Evolutionary conservation across 306 rosid species (phyloP).

Genomic region (Quercus ilex): DNA sequence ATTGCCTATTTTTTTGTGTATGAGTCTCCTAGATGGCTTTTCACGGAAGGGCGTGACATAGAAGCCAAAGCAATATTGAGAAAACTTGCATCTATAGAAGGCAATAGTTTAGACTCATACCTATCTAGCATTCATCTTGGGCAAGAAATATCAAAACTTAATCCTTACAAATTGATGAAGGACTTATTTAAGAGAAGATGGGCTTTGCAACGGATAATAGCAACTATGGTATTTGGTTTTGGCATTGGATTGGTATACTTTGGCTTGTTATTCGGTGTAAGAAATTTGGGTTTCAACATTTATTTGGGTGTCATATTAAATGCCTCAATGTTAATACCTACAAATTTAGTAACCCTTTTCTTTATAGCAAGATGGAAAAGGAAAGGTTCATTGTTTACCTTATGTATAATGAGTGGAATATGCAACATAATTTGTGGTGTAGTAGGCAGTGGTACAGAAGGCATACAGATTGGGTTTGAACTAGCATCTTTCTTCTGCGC

Average conservation of each 20-base stretch:
- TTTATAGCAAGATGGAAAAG: constrained; percentile 7
- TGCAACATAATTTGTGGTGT: constrained; percentile 26
- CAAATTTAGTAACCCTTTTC: constrained; percentile 19
- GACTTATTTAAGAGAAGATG: constrained; percentile 2
- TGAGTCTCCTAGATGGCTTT: constrained; percentile 30
- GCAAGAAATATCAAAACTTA: too few species aligned
- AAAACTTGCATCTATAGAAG: neutral
- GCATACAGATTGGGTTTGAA: constrained; percentile 15
- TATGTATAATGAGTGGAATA: constrained; percentile 14
- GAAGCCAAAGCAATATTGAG: neutral
- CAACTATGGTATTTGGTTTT: constrained; percentile 15
- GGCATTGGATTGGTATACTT: constrained; percentile 42
- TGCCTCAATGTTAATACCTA: constrained; percentile 36
- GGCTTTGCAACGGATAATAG: constrained; percentile 19
- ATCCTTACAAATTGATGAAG: too few species aligned
- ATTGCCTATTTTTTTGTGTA: constrained; percentile 5
- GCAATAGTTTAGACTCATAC: neutral
- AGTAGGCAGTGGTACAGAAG: neutral
- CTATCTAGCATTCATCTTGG: neutral
- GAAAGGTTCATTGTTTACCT: constrained; percentile 12
- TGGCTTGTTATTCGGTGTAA: constrained; percentile 43
- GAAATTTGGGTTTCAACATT: constrained; percentile 35
- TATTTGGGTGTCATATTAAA: constrained; percentile 29
- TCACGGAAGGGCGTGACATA: constrained; percentile 2
- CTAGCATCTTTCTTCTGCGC: constrained; percentile 35